Percentiles rank a stretch among this genome's conserved stretches.
These are phyloP conservation scores for Euphorbia celastroides DNA, from an alignment of 441 rosid species.

Conservation along the genomic window DNA sequence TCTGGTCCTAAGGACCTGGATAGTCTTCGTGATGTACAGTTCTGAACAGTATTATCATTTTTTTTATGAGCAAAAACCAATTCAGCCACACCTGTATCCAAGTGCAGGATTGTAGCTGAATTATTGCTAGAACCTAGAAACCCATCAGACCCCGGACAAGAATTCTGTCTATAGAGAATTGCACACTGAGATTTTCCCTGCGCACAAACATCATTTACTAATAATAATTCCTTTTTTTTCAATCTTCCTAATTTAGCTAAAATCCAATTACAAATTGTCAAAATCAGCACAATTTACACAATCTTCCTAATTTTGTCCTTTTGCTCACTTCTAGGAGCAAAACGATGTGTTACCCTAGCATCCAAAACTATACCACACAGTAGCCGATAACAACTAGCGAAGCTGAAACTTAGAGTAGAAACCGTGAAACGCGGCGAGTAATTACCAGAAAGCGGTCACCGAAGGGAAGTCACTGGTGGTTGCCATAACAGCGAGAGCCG, in stretches of 20 bases:
- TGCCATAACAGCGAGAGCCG: slow-evolving; percentile 57
- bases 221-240: not conserved
- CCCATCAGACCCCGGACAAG: not conserved
- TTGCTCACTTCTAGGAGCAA: not conserved
- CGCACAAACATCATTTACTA: not conserved
- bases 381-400: not conserved
- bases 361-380: not conserved
- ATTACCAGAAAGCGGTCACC: slow-evolving; percentile 69
- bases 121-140: not conserved
- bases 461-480: slow-evolving; percentile 70
- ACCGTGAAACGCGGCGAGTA: not conserved
- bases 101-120: not conserved
- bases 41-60: too few species aligned
- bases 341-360: not conserved
- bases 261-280: not conserved
- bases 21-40: too few species aligned
- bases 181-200: not conserved
- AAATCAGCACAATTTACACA: not conserved
- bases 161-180: not conserved
- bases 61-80: too few species aligned
- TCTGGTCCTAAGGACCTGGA: too few species aligned
- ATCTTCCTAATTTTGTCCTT: not conserved
- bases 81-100: too few species aligned
- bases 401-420: not conserved
- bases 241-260: not conserved